Base-by-base conservation (phyloP, 2,329 filamentous ascomycete species). In the Claviceps monticola region DNA sequence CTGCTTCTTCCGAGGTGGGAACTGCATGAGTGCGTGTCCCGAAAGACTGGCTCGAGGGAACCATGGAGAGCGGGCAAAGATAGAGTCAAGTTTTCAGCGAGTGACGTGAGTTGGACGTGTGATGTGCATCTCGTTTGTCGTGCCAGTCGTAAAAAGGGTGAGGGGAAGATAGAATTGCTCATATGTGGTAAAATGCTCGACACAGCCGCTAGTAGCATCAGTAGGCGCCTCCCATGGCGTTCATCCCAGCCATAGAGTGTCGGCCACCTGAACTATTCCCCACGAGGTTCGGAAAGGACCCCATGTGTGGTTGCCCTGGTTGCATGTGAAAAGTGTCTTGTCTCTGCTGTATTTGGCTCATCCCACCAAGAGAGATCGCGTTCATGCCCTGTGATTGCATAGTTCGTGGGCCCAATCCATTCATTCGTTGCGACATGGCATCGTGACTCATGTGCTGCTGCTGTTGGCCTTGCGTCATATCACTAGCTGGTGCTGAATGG, bases 261-360 rank as follows among this genome's bases (percentile, higher is more conserved):
- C 46, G 51, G 16, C 51, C 52, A 43, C 74, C 72, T 0, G 70
- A 65, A 50, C 68, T 71, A 11, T 68, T 66, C 41, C 74, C 64
- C 52, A 75, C 74, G 2, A 78, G 57, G 1, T 70, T 68, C 26
- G 77, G 74, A 49, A 76, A 78, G 48, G 76, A 73, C 3, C 68
- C 58, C 1, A 61, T 56, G 14, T 63, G 59, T 2, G 60, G 53
- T 29, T 62, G 65, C 2, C 56, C 50, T 34, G 29, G 29, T 21
- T 58, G 59, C 48, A 70, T 58, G 16, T 64, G 63, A 47, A 67
- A 68, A 51, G 58, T 64, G 21, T 56, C 58, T 49, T 68, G 66
- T 14, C 64, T 60, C 38, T 62, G 63, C 16, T 58, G 56, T 23
- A 59, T 55, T 39, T 59, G 60, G 7, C 56, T 58, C 49, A 66